Evolutionary conservation across 1,139 yeast species (phyloP).

Genomic region (Yamadazyma atmosphaerica): DNA sequence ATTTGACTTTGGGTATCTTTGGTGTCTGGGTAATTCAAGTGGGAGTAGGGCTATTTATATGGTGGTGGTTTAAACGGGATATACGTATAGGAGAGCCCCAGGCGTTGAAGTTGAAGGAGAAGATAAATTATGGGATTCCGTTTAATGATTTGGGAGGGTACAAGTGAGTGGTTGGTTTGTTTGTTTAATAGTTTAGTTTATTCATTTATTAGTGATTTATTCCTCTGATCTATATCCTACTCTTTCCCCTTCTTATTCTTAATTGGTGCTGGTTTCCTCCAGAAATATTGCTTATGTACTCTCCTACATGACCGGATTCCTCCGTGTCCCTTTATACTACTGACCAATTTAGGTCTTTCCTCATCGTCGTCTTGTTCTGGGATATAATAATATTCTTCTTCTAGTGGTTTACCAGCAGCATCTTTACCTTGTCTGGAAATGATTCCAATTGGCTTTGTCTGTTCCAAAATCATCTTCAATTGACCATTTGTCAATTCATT

Average conservation of each 20-base stretch:
- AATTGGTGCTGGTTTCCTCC: slow-evolving; percentile 71
- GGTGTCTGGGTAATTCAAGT: slow-evolving; percentile 51
- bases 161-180: no score
- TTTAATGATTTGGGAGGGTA: slow-evolving; percentile 22
- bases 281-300: slow-evolving; percentile 88
- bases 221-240: no score
- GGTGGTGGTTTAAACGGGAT: slow-evolving; percentile 7
- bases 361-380: slow-evolving; percentile 77
- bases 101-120: slow-evolving; percentile 29
- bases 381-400: slow-evolving; percentile 89
- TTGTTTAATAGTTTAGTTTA: no score
- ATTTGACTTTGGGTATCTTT: slow-evolving; percentile 42
- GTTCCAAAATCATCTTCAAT: slow-evolving; percentile 50
- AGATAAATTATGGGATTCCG: slow-evolving; percentile 32
- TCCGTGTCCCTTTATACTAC: slow-evolving; percentile 75
- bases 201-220: neutral
- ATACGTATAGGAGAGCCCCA: slow-evolving; percentile 29
- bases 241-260: slow-evolving; percentile 33
- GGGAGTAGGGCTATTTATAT: slow-evolving; percentile 29
- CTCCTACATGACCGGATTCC: slow-evolving; percentile 88
- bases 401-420: slow-evolving; percentile 93
- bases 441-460: slow-evolving; percentile 68
- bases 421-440: slow-evolving; percentile 89
- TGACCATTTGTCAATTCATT: slow-evolving; percentile 46
- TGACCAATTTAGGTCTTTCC: slow-evolving; percentile 68